Base-by-base conservation (phyloP, 345 rosid species). In the Rhizophora apiculata region DNA sequence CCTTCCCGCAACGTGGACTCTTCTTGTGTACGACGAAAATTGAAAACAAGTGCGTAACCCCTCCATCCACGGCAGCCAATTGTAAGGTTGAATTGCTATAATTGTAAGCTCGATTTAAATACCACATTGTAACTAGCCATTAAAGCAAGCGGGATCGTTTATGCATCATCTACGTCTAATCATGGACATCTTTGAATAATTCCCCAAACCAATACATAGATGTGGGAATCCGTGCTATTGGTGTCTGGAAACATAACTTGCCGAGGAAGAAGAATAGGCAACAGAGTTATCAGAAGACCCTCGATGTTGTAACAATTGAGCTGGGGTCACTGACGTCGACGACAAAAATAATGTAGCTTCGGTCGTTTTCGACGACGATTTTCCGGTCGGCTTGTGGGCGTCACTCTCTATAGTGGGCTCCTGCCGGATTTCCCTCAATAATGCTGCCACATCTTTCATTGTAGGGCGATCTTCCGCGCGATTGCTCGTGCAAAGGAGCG, bases 401-500 rank as follows among this genome's bases (percentile, higher is more conserved):
- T 82, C 87, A 37, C 60, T 51, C 5, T 81, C 84, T 0, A 8
- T 20, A 1, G 52, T 0, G 8, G 77, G 70, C 13, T 85, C 94
- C 8, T 89, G 87, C 16, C 84, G 85, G 29, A 93, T 88, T 74
- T 86, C 97, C 51, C 69, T 83, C 56, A 91, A 72, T 54, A 93
- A 72, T 5, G 87, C 97, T 6, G 89, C 96, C 20, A 91, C 96
- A 31, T 93, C 98, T 76, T 90, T 93, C 96, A 91, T 91, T 19
- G 88, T 76, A n/a, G 98, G 98, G 1, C 97, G 96, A 61, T 93
- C 97, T 3, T 86, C 87, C 2, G 86, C 69, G 8, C 88, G 85
- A 66, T 80, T 87, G 81, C 87, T 89, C 0, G 91, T 88, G 76
- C 96, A 93, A 0, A 93, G 86, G 24, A 93, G 80, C 18, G 98